A percentile compares a stretch with the other conserved stretches of the same genome.
Evolutionary conservation across 768 basidiomycete species (phyloP).

Genomic region (Lactarius tabidus): DNA sequence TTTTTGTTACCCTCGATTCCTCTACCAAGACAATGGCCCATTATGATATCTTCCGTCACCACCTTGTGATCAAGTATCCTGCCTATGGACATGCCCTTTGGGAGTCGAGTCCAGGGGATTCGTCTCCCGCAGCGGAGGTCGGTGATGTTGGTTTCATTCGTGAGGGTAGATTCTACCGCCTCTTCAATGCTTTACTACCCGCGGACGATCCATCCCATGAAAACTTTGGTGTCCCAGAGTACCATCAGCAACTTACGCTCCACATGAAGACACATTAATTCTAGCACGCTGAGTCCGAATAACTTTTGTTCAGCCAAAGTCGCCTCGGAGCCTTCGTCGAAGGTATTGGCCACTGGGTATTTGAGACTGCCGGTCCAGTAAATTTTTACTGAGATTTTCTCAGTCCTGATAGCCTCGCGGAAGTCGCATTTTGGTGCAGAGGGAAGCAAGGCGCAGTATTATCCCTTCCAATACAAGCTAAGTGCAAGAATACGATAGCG

Average conservation of each 20-base stretch:
- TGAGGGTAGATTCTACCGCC: not conserved
- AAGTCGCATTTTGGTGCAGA: not conserved
- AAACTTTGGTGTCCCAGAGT: not conserved
- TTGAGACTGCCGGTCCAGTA: not conserved
- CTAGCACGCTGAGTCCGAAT: not conserved
- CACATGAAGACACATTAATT: not conserved
- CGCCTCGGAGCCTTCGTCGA: not conserved
- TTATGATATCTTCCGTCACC: too few species aligned
- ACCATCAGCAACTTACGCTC: not conserved
- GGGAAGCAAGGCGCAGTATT: not conserved
- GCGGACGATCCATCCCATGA: not conserved
- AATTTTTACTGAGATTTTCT: not conserved
- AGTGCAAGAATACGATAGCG: not conserved
- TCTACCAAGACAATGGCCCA: too few species aligned
- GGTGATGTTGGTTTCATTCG: not conserved
- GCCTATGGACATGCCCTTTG: too few species aligned
- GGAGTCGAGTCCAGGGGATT: too few species aligned
- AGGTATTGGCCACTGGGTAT: not conserved
- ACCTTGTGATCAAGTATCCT: too few species aligned
- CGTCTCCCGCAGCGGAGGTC: too few species aligned
- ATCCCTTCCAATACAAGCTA: not conserved
- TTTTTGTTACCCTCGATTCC: too few species aligned
- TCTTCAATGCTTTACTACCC: not conserved
- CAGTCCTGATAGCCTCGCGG: not conserved
- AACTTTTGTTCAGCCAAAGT: not conserved